A percentile compares a stretch with the other conserved stretches of the same genome.
phyloP scores from a whole-genome alignment of 176 grass and related monocot genomes.

The Phyllostachys edulis region DNA sequence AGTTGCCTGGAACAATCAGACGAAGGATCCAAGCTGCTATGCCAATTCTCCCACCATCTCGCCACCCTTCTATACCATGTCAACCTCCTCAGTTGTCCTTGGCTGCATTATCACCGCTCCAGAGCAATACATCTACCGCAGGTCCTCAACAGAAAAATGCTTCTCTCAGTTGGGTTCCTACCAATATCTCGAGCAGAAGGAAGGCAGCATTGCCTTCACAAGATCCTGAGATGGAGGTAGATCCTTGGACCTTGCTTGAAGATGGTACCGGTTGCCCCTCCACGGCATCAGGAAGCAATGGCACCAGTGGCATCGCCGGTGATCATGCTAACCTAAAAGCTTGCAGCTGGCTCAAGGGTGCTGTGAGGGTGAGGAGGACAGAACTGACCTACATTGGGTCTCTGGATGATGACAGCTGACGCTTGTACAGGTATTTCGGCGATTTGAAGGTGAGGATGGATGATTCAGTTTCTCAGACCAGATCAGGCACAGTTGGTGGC shows the following conservation, averaged over 20 bases:
- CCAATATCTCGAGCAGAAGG: constrained; percentile 61
- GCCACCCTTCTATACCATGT: constrained; percentile 48
- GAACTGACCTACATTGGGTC: constrained; percentile 94
- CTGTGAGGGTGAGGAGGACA: constrained; percentile 81
- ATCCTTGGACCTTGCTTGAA: constrained; percentile 88
- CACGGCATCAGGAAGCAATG: constrained; percentile 43
- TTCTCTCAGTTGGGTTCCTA: constrained; percentile 45
- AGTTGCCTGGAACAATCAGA: constrained; percentile 73
- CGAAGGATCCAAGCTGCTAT: constrained; percentile 85
- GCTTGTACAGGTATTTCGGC: constrained; percentile 16
- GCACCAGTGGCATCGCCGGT: constrained; percentile 29
- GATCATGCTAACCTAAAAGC: constrained; percentile 88
- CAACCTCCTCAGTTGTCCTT: constrained; percentile 67
- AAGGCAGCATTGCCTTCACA: constrained; percentile 53
- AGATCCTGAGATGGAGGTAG: constrained; percentile 79
- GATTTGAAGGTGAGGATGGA: neutral
- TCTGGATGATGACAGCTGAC: constrained; percentile 93
- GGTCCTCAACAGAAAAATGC: constrained; percentile 56
- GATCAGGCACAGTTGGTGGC: neutral
- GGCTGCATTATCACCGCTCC: constrained; percentile 50
- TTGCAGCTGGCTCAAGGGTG: constrained; percentile 93
- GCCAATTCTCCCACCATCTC: constrained; percentile 67
- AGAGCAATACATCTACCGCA: constrained; percentile 36
- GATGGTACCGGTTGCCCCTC: constrained; percentile 82
- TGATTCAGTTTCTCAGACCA: neutral